Conservation (phyloP, 1,284 basidiomycete genomes). For the Xerocomus minutiporus region DNA sequence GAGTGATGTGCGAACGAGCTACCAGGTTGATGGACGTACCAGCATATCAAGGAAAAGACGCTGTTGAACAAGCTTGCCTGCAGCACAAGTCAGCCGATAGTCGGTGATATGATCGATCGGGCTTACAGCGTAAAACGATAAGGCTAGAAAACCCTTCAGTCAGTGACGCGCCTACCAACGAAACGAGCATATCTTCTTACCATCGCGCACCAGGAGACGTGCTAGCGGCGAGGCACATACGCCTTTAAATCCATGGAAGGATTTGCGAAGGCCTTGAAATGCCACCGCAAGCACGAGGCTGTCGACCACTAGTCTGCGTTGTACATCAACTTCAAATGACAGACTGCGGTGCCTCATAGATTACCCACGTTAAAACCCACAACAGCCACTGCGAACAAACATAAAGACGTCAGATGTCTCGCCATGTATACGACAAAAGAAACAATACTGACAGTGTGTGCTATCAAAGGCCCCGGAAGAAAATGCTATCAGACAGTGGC, state of each 20-base stretch:
- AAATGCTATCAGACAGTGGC: neutral
- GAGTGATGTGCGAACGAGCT: neutral
- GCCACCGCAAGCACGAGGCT: conserved; percentile 8
- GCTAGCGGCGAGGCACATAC: conserved; percentile 3
- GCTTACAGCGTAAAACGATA: conserved; percentile 10
- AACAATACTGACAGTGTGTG: conserved; percentile 1
- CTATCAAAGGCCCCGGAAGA: neutral
- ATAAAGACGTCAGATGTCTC: neutral
- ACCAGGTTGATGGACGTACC: conserved; percentile 1
- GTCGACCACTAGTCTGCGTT: conserved; percentile 12
- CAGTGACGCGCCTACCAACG: neutral
- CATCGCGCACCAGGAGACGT: conserved; percentile 10
- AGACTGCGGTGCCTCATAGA: neutral
- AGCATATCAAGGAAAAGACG: conserved; percentile 6
- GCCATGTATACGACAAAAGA: neutral
- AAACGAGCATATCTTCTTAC: conserved; percentile 1
- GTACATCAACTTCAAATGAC: neutral
- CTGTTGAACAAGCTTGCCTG: conserved; percentile 7
- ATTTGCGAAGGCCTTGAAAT: conserved; percentile 4
- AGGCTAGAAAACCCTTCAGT: conserved; percentile 1
- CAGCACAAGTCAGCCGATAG: neutral
- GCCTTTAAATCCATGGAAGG: neutral
- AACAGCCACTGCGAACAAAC: conserved; percentile 5
- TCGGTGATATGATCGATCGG: too few relatives aligned
- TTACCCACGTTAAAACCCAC: conserved; percentile 8